A percentile compares a stretch with the other conserved stretches of the same genome.
phyloP scores from a whole-genome alignment of 2,329 filamentous ascomycete species.

The Hypoxylon sp. region DNA sequence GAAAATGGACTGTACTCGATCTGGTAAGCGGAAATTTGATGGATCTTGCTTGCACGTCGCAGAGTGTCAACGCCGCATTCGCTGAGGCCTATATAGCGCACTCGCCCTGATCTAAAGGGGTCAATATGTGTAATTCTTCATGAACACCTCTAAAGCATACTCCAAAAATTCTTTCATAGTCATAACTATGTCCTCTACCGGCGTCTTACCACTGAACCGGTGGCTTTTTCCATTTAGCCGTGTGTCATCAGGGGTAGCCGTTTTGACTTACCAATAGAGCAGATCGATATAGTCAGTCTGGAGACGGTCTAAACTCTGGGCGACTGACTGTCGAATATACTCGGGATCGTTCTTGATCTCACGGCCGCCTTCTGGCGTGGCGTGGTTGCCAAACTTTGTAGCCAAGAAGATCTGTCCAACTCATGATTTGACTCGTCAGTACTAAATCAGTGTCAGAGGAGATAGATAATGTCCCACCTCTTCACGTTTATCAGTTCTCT shows the following conservation, averaged over 20 bases:
- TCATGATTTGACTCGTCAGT: neutral
- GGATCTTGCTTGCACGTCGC: slow-evolving; percentile 62
- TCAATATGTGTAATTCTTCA: neutral
- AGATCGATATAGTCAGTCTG: slow-evolving; percentile 28
- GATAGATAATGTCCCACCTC: slow-evolving; percentile 9
- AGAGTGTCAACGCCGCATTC: slow-evolving; percentile 64
- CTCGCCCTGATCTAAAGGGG: slow-evolving; percentile 64
- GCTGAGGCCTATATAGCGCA: slow-evolving; percentile 65
- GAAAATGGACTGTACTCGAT: slow-evolving; percentile 66
- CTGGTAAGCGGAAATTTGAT: slow-evolving; percentile 65
- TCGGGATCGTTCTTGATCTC: slow-evolving; percentile 57
- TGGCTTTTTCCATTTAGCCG: slow-evolving; percentile 10
- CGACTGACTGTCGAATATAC: slow-evolving; percentile 12
- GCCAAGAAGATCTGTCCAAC: slow-evolving; percentile 62
- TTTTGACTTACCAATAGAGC: slow-evolving; percentile 21
- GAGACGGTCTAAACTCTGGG: slow-evolving; percentile 14
- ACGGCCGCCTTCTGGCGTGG: slow-evolving; percentile 59
- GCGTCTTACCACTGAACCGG: slow-evolving; percentile 23
- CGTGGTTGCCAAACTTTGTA: slow-evolving; percentile 63
- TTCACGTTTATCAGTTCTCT: slow-evolving; percentile 58
- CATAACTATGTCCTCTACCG: slow-evolving; percentile 35
- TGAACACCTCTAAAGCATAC: neutral
- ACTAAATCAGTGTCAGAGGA: neutral
- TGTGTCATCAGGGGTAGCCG: too few species aligned
- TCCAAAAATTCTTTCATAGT: slow-evolving; percentile 46